Evolutionary conservation across 2,329 filamentous ascomycete genomes (phyloP).

Genomic region (Fusarium equiseti): DNA sequence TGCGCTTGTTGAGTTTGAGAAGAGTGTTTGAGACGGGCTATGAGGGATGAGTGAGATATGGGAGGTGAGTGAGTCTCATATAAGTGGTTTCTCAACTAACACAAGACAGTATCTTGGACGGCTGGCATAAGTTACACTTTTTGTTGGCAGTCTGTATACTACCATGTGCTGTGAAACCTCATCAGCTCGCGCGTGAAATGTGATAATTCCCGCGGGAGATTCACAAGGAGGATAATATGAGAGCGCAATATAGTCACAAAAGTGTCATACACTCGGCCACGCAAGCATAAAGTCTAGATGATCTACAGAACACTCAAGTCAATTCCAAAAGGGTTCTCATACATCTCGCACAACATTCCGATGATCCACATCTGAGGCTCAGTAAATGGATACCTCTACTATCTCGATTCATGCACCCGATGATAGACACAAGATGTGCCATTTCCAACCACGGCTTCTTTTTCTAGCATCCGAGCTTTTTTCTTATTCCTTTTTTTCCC

Average conservation of each 20-base stretch:
- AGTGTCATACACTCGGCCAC: background rate
- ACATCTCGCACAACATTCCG: background rate
- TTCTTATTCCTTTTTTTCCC: background rate
- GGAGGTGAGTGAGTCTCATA: background rate
- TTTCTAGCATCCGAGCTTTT: background rate
- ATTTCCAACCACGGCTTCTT: background rate
- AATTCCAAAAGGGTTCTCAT: background rate
- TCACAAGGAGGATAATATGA: background rate
- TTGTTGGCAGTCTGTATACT: background rate
- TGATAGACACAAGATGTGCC: background rate
- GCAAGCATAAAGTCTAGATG: background rate
- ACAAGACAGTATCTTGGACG: background rate
- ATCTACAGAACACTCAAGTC: background rate
- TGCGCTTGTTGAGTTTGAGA: conserved; percentile 54
- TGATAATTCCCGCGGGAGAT: background rate
- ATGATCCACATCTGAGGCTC: conserved; percentile 2
- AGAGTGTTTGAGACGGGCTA: conserved; percentile 35
- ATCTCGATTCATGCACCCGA: conserved; percentile 3
- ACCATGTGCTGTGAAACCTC: background rate
- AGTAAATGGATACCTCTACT: background rate
- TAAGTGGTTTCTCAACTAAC: background rate
- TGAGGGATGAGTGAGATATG: background rate
- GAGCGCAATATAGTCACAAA: background rate
- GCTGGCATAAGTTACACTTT: background rate
- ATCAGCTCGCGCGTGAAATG: background rate